These are phyloP conservation scores for Musa troglodytarum DNA, from an alignment of 176 grass and related monocot genomes.

Conservation along the genomic window DNA sequence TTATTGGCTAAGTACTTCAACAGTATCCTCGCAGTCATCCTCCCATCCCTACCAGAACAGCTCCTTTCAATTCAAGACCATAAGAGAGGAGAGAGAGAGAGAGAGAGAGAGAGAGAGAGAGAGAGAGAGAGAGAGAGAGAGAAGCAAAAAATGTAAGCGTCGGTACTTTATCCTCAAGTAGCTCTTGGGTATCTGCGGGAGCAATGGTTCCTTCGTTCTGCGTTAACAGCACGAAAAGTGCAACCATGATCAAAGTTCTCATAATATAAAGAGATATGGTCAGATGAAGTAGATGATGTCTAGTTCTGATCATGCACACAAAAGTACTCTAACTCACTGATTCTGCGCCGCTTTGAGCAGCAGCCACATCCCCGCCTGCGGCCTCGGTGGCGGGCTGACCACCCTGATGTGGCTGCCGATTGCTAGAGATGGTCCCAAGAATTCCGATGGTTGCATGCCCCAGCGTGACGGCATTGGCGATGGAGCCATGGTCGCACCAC, in stretches of 20 bases:
- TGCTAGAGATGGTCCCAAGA: background rate
- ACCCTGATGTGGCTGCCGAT: conserved; percentile 29
- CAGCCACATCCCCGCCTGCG: conserved; percentile 60
- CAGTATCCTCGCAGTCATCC: background rate
- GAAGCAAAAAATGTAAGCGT: background rate
- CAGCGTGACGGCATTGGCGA: background rate
- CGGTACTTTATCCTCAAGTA: conserved; percentile 95
- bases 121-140: background rate
- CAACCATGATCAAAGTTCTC: conserved; percentile 1
- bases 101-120: background rate
- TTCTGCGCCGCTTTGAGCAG: conserved; percentile 48
- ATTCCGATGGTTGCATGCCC: background rate
- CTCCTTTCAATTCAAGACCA: too few relatives aligned
- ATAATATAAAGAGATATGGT: conserved; percentile 21
- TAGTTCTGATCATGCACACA: background rate
- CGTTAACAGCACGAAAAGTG: background rate
- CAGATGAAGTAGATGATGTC: conserved; percentile 11
- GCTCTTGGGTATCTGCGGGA: conserved; percentile 79
- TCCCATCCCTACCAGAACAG: background rate
- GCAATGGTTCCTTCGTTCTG: conserved; percentile 60
- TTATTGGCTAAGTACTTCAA: background rate
- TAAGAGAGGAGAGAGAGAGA: background rate
- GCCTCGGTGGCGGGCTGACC: conserved; percentile 44
- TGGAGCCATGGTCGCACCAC: conserved; percentile 16
- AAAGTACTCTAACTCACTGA: conserved; percentile 43